These are phyloP conservation scores for Monosporozyma aquatica DNA, from an alignment of 805 yeast species.

Conservation along the genomic window DNA sequence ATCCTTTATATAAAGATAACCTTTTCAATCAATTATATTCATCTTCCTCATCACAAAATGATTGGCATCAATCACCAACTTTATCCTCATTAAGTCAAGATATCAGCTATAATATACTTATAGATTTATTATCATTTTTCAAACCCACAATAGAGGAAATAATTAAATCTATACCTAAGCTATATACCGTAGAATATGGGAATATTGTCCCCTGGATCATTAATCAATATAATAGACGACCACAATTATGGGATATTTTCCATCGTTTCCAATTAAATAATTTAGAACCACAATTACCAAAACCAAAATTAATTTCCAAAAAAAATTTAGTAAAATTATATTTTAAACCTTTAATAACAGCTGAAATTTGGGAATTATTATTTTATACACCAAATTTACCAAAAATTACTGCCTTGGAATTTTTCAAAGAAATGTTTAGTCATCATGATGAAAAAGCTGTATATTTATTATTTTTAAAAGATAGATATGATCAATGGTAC, in stretches of 20 bases:
- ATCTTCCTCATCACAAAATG: no score
- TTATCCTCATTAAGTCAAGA: neutral
- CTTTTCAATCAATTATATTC: neutral
- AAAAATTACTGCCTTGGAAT: no score
- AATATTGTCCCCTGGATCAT: neutral
- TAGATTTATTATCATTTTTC: constrained; percentile 8
- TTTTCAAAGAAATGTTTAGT: neutral
- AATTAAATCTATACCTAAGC: neutral
- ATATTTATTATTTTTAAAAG: neutral
- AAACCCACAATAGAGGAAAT: neutral
- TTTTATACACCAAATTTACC: no score
- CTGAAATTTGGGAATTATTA: neutral
- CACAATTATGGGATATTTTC: no score
- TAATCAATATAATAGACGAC: neutral
- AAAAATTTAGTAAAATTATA: neutral
- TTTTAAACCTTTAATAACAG: neutral
- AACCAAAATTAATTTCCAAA: neutral
- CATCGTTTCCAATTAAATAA: no score
- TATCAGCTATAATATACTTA: constrained; percentile 9
- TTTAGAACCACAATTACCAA: no score
- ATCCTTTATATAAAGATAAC: constrained; percentile 1
- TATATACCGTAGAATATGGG: neutral
- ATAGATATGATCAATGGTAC: neutral
- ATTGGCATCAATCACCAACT: neutral
- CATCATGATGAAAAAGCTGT: neutral